Base-by-base conservation (phyloP, 345 rosid genomes). In the Turritis glabra region DNA sequence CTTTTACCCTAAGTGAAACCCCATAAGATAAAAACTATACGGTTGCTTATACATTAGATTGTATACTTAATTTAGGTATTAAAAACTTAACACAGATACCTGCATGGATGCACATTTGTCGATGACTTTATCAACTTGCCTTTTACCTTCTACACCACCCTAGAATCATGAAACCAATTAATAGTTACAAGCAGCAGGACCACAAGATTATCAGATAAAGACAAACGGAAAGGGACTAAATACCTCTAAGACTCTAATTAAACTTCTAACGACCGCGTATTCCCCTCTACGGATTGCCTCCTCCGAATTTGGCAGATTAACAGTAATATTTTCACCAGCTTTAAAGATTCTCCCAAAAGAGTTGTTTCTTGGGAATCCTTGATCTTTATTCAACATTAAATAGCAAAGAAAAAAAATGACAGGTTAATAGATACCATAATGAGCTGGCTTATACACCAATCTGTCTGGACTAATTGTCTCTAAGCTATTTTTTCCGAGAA, bases 131-230 rank as follows among this genome's bases (percentile, higher is more conserved):
- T 95, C 99, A 40, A 95, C 97, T 82, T 90, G 96, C 72, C 90
- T 84, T 87, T 95, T 95, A 64, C 97, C 97, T 83, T 95, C 99
- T 48, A 91, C 97, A 72, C 99, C 99, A 73, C 99, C 97, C 99
- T 95, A 73, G 46, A 71, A 44, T 52, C 43, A 79, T 61, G 29
- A 46, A 56, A 77, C 77, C 69, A 59, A 58, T 72, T 51, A 61
- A 59, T 63, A 41, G 40, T 72, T 62, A 74, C 77, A 78, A 46
- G 27, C 80, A 66, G 81, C 17, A 51, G 58, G 41, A 76, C 56
- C 52, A 63, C 41, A 44, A 60, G 64, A 66, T 54, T 43, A 61
- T 48, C 67, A 76, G 72, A 60, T 53, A 50, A 60, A 80, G 57
- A 53, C 61, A 58, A 21, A 40, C 53, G 23, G 33, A 64, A 65